These are phyloP conservation scores for Fusarium phyllophilum DNA, from an alignment of 2,329 filamentous ascomycete species.

Conservation along the genomic window DNA sequence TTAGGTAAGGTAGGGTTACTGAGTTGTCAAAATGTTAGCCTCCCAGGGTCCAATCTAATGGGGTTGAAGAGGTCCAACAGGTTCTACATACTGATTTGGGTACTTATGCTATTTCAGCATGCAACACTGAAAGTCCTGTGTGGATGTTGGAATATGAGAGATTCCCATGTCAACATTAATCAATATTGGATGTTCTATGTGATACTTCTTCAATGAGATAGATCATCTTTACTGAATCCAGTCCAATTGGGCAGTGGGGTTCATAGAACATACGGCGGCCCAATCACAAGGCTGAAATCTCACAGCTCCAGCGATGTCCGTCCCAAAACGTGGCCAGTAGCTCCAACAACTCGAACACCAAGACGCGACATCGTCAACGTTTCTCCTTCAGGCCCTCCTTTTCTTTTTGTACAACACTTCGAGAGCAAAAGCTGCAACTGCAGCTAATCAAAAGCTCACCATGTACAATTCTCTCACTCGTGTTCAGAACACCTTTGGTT, in stretches of 20 bases:
- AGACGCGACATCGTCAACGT: constrained; percentile 30
- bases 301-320: constrained; percentile 21
- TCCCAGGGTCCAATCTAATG: constrained; percentile 27
- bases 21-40: constrained; percentile 24
- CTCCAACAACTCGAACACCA: constrained; percentile 24
- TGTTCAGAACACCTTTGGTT: constrained; percentile 92
- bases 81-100: not conserved
- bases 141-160: not conserved
- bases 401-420: not conserved
- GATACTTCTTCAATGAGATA: not conserved
- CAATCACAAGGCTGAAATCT: constrained; percentile 42
- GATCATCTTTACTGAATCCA: not conserved
- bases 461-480: constrained; percentile 93
- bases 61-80: not conserved
- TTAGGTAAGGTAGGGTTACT: not conserved
- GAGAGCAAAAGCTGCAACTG: constrained; percentile 30
- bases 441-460: constrained; percentile 45
- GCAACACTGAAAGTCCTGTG: not conserved
- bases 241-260: not conserved
- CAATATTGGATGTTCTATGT: not conserved
- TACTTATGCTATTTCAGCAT: not conserved
- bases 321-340: constrained; percentile 41
- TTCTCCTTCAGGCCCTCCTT: constrained; percentile 8
- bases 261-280: constrained; percentile 18
- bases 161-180: not conserved